These are phyloP conservation scores for Cutaneotrichosporon mucoides DNA, from an alignment of 1,284 basidiomycete species.

Conservation along the genomic window DNA sequence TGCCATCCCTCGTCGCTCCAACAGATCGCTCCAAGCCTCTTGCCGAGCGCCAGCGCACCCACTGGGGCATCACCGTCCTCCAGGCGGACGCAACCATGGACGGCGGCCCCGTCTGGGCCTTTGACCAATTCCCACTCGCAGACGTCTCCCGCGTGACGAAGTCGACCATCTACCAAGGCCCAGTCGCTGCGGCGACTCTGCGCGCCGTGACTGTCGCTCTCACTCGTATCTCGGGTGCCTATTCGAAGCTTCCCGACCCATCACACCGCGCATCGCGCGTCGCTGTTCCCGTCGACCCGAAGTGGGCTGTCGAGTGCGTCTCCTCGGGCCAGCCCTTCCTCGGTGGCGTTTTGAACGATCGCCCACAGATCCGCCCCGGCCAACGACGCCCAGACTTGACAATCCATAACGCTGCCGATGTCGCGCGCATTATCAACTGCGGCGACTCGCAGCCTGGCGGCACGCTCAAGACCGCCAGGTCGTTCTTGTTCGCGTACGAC, in stretches of 20 bases:
- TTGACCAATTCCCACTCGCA: constrained; percentile 50
- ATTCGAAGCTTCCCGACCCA: constrained; percentile 9
- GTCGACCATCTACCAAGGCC: constrained; percentile 50
- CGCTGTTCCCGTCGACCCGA: constrained; percentile 11
- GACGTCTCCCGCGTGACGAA: constrained; percentile 43
- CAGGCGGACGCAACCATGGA: constrained; percentile 52
- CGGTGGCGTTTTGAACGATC: constrained; percentile 45
- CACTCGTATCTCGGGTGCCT: constrained; percentile 35
- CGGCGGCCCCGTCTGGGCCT: constrained; percentile 53
- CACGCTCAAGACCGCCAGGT: constrained; percentile 40
- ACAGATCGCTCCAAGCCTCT: constrained; percentile 20
- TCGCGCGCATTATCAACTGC: constrained; percentile 46
- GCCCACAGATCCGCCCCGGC: constrained; percentile 48
- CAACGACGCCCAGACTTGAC: constrained; percentile 38
- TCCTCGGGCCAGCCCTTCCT: constrained; percentile 40
- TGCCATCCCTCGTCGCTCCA: constrained; percentile 31
- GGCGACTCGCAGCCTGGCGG: constrained; percentile 53
- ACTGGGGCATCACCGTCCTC: constrained; percentile 52
- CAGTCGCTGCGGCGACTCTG: constrained; percentile 47
- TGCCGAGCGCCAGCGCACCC: constrained; percentile 30
- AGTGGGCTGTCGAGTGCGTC: constrained; percentile 34
- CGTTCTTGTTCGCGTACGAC: constrained; percentile 50
- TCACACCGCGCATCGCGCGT: constrained; percentile 10
- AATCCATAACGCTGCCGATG: constrained; percentile 44
- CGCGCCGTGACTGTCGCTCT: constrained; percentile 47